Conservation (phyloP, 2,329 filamentous ascomycete species). For the Triangularia verruculosa region DNA sequence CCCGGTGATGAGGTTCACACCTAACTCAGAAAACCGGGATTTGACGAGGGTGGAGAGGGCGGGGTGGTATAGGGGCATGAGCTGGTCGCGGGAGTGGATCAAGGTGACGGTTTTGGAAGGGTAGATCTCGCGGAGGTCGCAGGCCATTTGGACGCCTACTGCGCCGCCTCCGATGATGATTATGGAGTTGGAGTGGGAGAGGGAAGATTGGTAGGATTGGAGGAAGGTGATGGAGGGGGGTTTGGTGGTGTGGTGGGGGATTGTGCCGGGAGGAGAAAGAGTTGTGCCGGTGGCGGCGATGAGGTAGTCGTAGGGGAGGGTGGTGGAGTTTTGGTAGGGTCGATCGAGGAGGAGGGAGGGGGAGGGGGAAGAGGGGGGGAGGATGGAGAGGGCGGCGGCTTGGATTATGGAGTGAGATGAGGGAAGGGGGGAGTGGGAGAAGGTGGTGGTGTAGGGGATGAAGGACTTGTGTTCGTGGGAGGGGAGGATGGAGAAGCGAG, state of each 20-base stretch:
- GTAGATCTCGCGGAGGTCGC: slow-evolving; percentile 46
- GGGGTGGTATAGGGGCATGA: slow-evolving; percentile 45
- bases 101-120: slow-evolving; percentile 47
- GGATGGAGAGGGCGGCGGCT: slow-evolving; percentile 34
- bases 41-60: slow-evolving; percentile 39
- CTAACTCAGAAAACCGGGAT: slow-evolving; percentile 37
- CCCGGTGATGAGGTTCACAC: slow-evolving; percentile 34
- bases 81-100: slow-evolving; percentile 43
- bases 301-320: slow-evolving; percentile 41
- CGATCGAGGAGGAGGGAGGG: slow-evolving; percentile 19
- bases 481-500: slow-evolving; percentile 43
- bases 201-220: slow-evolving; percentile 33
- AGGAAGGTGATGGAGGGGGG: slow-evolving; percentile 34
- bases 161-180: slow-evolving; percentile 45
- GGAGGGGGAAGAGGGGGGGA: slow-evolving; percentile 26
- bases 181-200: slow-evolving; percentile 32
- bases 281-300: slow-evolving; percentile 44
- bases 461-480: slow-evolving; percentile 47
- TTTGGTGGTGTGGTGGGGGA: slow-evolving; percentile 34
- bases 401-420: slow-evolving; percentile 36
- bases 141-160: slow-evolving; percentile 49
- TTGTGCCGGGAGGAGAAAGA: slow-evolving; percentile 36
- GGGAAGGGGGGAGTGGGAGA: slow-evolving; percentile 23
- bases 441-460: slow-evolving; percentile 43
- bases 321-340: slow-evolving; percentile 33